Percentiles rank a stretch among this genome's conserved stretches.
Evolutionary conservation across 2,329 filamentous ascomycete species (phyloP).

Genomic region (Botrytis paeoniae): DNA sequence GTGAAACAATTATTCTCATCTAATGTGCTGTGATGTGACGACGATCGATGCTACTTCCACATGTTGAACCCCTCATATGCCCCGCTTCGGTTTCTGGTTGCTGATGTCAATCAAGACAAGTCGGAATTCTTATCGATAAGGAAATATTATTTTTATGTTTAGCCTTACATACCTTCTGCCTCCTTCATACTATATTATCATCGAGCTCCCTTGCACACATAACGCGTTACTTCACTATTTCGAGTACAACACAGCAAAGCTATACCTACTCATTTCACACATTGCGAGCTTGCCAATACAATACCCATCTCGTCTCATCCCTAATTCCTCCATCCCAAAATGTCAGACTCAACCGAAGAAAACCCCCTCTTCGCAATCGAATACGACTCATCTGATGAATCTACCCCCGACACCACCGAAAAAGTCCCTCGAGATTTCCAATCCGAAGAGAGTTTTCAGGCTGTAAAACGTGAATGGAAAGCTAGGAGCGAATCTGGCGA

Average conservation of each 20-base stretch:
- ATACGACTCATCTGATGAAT: conserved; percentile 42
- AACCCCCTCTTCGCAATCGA: conserved; percentile 45
- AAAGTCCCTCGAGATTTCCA: conserved; percentile 37
- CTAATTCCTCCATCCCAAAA: not conserved
- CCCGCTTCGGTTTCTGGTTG: not conserved
- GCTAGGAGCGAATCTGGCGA: conserved; percentile 36
- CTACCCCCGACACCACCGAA: not conserved
- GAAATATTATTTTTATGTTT: not conserved
- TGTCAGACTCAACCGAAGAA: conserved; percentile 32
- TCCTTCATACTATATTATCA: not conserved
- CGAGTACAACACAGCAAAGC: too few species aligned
- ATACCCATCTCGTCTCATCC: not conserved
- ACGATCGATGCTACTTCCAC: not conserved
- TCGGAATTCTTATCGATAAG: conserved; percentile 8
- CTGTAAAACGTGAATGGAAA: conserved; percentile 29
- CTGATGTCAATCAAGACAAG: not conserved
- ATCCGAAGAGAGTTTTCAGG: conserved; percentile 35
- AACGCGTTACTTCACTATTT: not conserved
- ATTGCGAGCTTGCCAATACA: not conserved
- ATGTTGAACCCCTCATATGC: not conserved
- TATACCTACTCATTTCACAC: not conserved
- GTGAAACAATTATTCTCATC: not conserved
- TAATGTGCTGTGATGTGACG: not conserved
- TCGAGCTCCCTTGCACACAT: not conserved
- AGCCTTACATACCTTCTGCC: not conserved